Percentiles rank a stretch among this genome's conserved stretches.
These are phyloP conservation scores for Pseudomassariella vexata DNA, from an alignment of 2,329 filamentous ascomycete genomes.

Conservation along the genomic window DNA sequence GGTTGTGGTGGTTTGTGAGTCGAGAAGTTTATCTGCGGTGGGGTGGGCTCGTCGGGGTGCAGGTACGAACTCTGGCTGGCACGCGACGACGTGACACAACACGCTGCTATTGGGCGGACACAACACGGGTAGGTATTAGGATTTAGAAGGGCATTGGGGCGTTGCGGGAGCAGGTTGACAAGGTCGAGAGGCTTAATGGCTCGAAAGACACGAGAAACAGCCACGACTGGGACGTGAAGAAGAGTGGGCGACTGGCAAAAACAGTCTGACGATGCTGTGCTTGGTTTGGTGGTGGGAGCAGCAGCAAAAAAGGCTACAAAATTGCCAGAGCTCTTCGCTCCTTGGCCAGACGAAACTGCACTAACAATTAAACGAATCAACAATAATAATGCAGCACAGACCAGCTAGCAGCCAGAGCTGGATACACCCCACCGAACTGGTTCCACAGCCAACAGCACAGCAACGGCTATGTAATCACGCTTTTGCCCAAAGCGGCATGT, in stretches of 20 bases:
- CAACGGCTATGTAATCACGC: too few species aligned
- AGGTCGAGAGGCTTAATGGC: slow-evolving; percentile 10
- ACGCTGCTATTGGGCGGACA: slow-evolving; percentile 11
- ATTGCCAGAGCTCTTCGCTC: background rate
- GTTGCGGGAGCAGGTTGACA: slow-evolving; percentile 3
- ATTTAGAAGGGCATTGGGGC: slow-evolving; percentile 15
- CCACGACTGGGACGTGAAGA: slow-evolving; percentile 11
- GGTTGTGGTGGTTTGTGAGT: slow-evolving; percentile 5
- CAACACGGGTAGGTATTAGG: slow-evolving; percentile 15
- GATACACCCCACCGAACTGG: too few species aligned
- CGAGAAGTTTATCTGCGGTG: too few species aligned
- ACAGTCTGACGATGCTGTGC: slow-evolving; percentile 9
- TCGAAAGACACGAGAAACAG: slow-evolving; percentile 18
- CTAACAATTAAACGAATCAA: slow-evolving; percentile 7
- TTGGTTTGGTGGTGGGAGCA: slow-evolving; percentile 2
- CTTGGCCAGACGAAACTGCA: background rate
- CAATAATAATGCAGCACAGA: slow-evolving; percentile 5
- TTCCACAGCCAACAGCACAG: too few species aligned
- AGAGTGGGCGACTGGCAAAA: slow-evolving; percentile 10
- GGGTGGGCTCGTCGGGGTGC: too few species aligned
- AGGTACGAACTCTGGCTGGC: slow-evolving; percentile 13
- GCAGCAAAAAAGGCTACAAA: slow-evolving; percentile 4
- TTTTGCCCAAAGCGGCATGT: too few species aligned
- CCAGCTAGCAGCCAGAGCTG: too few species aligned
- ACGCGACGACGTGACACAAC: slow-evolving; percentile 24